phyloP scores from a whole-genome alignment of 2,329 filamentous ascomycete species.

The Stromatinia cepivora region DNA sequence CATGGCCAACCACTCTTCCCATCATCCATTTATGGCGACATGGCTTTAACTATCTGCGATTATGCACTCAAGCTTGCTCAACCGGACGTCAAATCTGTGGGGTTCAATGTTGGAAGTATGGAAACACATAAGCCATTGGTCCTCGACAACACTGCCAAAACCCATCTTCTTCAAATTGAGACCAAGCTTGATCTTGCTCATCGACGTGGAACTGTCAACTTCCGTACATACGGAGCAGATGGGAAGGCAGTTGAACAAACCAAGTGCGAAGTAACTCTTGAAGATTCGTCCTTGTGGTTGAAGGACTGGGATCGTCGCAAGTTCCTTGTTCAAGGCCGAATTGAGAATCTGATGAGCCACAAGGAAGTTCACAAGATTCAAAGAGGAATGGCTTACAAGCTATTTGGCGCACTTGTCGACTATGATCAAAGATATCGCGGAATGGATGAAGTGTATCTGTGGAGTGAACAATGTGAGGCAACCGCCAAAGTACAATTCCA shows the following conservation, averaged over 20 bases:
- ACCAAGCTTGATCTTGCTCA: conserved; percentile 28
- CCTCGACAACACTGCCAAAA: conserved; percentile 37
- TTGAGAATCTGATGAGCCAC: conserved; percentile 43
- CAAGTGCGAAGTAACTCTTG: conserved; percentile 22
- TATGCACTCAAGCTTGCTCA: conserved; percentile 51
- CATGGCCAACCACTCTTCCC: conserved; percentile 55
- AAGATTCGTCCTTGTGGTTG: conserved; percentile 21
- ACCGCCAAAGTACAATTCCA: conserved; percentile 49
- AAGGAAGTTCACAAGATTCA: conserved; percentile 64
- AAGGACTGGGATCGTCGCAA: conserved; percentile 24
- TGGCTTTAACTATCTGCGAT: conserved; percentile 57
- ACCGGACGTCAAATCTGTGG: conserved; percentile 43
- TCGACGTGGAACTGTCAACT: conserved; percentile 25
- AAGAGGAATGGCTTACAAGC: conserved; percentile 72
- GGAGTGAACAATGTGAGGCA: conserved; percentile 49
- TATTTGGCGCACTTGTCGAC: conserved; percentile 57
- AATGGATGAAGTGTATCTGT: conserved; percentile 57
- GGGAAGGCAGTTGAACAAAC: conserved; percentile 26
- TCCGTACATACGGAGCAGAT: conserved; percentile 25
- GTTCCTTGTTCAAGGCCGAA: conserved; percentile 40
- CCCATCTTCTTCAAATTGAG: conserved; percentile 28
- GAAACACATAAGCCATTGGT: conserved; percentile 71
- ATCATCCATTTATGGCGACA: conserved; percentile 57
- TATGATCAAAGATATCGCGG: conserved; percentile 54
- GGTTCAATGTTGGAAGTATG: conserved; percentile 62